A percentile compares a stretch with the other conserved stretches of the same genome.
Conservation (phyloP, 768 basidiomycete genomes). For the Rubroboletus satanas region DNA sequence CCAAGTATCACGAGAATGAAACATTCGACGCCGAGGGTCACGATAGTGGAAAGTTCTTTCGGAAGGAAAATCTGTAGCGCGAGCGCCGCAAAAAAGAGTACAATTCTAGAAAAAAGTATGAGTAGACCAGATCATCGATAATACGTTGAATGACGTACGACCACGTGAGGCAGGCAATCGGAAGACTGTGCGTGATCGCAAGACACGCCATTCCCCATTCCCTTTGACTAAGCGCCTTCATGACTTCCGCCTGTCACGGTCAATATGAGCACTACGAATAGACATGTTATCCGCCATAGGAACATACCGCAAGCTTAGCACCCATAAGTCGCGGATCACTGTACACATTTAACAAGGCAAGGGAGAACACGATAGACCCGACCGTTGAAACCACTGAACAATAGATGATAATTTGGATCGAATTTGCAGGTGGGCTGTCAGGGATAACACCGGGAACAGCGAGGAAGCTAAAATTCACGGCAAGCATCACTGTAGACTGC, state of each 20-base stretch:
- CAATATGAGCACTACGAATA: not conserved
- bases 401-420: not conserved
- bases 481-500: not conserved
- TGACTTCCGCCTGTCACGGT: not conserved
- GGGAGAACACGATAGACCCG: not conserved
- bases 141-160: not conserved
- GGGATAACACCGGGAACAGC: not conserved
- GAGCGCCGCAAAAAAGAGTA: not conserved
- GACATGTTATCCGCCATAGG: not conserved
- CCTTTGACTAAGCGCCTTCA: not conserved
- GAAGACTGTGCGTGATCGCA: not conserved
- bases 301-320: not conserved
- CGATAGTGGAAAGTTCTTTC: not conserved
- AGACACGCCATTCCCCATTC: not conserved
- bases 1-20: not conserved
- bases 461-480: not conserved
- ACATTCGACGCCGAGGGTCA: not conserved
- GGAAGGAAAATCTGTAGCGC: not conserved
- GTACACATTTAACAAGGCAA: not conserved
- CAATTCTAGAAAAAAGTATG: not conserved
- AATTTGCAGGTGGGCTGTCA: not conserved
- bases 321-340: too few species aligned
- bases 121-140: too few species aligned
- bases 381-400: not conserved
- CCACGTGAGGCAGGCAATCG: not conserved